Evolutionary conservation across 768 basidiomycete genomes (phyloP).

Genomic region (Termitomyces sp.): DNA sequence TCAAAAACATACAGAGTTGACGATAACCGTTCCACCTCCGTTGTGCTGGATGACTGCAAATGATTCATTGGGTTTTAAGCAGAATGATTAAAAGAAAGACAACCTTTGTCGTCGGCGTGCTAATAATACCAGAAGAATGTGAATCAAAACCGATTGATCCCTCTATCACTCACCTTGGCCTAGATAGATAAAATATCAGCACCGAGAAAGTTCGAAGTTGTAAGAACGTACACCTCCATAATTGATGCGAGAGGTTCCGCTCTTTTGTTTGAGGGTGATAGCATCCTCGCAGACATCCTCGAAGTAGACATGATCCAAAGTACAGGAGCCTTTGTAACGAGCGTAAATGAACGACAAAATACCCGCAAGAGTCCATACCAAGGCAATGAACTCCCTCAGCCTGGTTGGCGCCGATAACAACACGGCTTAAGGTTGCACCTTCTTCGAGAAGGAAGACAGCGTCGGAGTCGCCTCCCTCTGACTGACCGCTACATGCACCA

Average conservation of each 20-base stretch:
- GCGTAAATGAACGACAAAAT: not conserved
- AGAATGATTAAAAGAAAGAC: not conserved
- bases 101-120: constrained; percentile 28
- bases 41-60: constrained; percentile 28
- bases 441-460: constrained; percentile 35
- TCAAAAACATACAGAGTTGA: constrained; percentile 25
- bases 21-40: constrained; percentile 29
- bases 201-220: not conserved
- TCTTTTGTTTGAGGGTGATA: constrained; percentile 31
- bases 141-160: not conserved
- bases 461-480: constrained; percentile 32
- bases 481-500: constrained; percentile 30
- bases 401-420: constrained; percentile 35
- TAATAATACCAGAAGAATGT: constrained; percentile 2
- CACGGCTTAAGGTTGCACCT: constrained; percentile 33
- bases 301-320: constrained; percentile 17
- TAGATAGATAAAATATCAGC: constrained; percentile 3
- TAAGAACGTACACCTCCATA: constrained; percentile 27
- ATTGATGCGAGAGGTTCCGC: constrained; percentile 30
- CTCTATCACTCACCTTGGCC: constrained; percentile 19
- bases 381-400: constrained; percentile 36
- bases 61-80: not conserved
- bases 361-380: constrained; percentile 13
- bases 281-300: constrained; percentile 22
- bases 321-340: constrained; percentile 13